Evolutionary conservation across 768 basidiomycete genomes (phyloP), one percentile per base, ranked within the genome.

Genomic region (Leccinum incarnatum): DNA sequence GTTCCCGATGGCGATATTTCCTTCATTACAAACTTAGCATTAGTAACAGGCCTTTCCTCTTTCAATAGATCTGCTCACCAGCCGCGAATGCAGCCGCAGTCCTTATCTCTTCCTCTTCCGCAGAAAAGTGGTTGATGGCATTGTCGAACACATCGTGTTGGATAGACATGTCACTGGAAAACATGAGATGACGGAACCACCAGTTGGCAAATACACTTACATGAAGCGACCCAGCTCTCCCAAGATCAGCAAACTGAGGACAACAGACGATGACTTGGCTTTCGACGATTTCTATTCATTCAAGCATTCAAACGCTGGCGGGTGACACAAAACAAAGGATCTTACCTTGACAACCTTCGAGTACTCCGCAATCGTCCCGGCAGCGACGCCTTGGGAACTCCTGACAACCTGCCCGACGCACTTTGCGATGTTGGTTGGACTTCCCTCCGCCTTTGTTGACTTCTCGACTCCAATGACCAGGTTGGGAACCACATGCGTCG

Each of bases 1-100:
- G 66, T 93, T 96, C 5, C 97, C 97, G 42, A 98, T 95, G 12
- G 95, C 92, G 52, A 99, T 91, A 70, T 98, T 98, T 37, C 95
- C 95, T 90, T 59, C n/a, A 32, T 25, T 42, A 42, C 9, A 10
- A 42, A n/a, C 9, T 42, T n/a, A 42, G n/a, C n/a, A 10, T 10
- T 42, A 17, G 23, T 23, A 23, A 23, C 9, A 42, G 17, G 9
- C 9, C n/a, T 42, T 42, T 5, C 9, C 17, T 42, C 5, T 8
- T 42, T 42, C 40, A n/a, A 42, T n/a, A 9, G 6, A n/a, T n/a
- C 9, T 10, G 40, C 81, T 59, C 65, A 88, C 93, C 93, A 34
- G 91, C 91, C 53, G 97, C 93, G 66, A 98, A 98, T 0, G 97
- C 93, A 36, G 96, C 95, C 36, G 95, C 93, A 34, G 91, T 84